phyloP scores from a whole-genome alignment of 371 early-diverging fungal genomes.

The Choanephora cucurbitarum region DNA sequence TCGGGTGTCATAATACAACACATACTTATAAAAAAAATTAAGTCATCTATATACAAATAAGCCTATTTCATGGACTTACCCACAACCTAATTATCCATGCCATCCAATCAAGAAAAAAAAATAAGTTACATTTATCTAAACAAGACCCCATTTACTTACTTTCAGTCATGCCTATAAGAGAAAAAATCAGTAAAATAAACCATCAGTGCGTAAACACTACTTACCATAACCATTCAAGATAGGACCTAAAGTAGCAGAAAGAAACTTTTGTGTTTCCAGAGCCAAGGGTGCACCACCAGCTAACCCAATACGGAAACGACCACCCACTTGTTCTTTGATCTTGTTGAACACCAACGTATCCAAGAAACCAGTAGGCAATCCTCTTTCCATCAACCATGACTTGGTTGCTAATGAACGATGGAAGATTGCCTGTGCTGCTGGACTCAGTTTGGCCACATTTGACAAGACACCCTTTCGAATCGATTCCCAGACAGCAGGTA shows the following conservation, averaged over 20 bases:
- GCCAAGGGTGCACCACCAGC: conserved; percentile 87
- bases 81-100: not conserved
- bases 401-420: conserved; percentile 65
- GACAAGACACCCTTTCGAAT: conserved; percentile 65
- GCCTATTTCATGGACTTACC: not conserved
- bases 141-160: not conserved
- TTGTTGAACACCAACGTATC: conserved; percentile 78
- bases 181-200: conserved; percentile 7
- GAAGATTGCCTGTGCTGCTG: conserved; percentile 58
- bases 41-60: not conserved
- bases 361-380: conserved; percentile 61
- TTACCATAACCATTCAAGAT: conserved; percentile 83
- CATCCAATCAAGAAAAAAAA: conserved; percentile 1
- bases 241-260: conserved; percentile 65
- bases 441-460: conserved; percentile 50
- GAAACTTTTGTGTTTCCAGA: conserved; percentile 67
- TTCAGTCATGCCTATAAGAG: not conserved
- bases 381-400: conserved; percentile 51
- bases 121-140: not conserved
- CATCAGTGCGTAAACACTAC: conserved; percentile 10
- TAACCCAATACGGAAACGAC: conserved; percentile 70
- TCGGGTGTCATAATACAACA: conserved; percentile 66
- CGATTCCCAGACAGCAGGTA: conserved; percentile 80
- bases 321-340: conserved; percentile 78
- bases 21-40: conserved; percentile 41